Conservation (phyloP, 768 basidiomycete genomes). For the Leccinum variicolor region DNA sequence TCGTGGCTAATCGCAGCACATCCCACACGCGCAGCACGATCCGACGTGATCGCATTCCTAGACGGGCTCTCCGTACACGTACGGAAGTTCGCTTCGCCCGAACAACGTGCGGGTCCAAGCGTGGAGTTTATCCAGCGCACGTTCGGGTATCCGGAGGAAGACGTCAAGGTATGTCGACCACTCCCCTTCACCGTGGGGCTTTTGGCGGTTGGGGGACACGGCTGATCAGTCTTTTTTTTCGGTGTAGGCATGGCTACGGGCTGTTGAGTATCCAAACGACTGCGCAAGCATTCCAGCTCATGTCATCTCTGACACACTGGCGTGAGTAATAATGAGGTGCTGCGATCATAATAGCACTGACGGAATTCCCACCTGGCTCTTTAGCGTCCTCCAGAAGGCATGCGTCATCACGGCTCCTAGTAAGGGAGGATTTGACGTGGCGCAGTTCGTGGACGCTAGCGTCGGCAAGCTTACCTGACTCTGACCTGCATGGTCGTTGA, state of each 20-base stretch:
- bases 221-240: not conserved
- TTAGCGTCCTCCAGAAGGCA: slow-evolving; percentile 70
- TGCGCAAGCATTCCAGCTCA: slow-evolving; percentile 60
- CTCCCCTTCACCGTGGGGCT: not conserved
- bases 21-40: slow-evolving; percentile 54
- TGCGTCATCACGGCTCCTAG: slow-evolving; percentile 57
- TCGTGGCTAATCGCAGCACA: slow-evolving; percentile 95
- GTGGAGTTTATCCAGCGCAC: slow-evolving; percentile 72
- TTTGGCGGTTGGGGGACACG: not conserved
- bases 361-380: not conserved
- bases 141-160: slow-evolving; percentile 80
- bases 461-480: slow-evolving; percentile 48
- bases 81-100: slow-evolving; percentile 57
- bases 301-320: slow-evolving; percentile 67
- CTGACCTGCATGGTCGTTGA: not conserved
- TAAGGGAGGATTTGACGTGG: slow-evolving; percentile 52
- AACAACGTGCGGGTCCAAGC: slow-evolving; percentile 54
- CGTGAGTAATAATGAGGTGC: slow-evolving; percentile 39
- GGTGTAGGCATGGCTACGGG: slow-evolving; percentile 73
- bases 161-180: slow-evolving; percentile 56
- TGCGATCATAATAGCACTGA: slow-evolving; percentile 1
- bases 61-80: slow-evolving; percentile 61
- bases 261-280: slow-evolving; percentile 70
- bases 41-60: slow-evolving; percentile 58
- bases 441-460: slow-evolving; percentile 53